A percentile compares a stretch with the other conserved stretches of the same genome.
Conservation (phyloP, 805 yeast genomes). For the Yarrowia sp. region DNA sequence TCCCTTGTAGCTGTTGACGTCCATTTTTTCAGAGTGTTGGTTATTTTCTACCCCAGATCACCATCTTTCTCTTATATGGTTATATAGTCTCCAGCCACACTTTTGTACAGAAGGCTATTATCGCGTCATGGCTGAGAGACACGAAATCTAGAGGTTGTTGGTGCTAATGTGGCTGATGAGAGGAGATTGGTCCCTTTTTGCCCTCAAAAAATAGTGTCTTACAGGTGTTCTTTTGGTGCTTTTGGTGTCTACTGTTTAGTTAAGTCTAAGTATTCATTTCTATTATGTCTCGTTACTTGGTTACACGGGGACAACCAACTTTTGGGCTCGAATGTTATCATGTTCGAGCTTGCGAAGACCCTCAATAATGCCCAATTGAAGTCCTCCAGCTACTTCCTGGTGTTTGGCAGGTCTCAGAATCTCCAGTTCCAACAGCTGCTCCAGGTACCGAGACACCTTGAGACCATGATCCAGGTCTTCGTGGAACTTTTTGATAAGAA, state of each 20-base stretch:
- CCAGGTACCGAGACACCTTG: constrained; percentile 9
- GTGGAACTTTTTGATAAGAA: constrained; percentile 36
- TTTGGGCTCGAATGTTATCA: constrained; percentile 15
- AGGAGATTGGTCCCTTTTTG: neutral
- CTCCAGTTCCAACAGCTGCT: constrained; percentile 8
- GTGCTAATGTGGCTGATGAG: neutral
- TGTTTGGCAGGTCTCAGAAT: constrained; percentile 12
- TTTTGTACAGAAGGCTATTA: constrained; percentile 2
- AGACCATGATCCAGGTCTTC: constrained; percentile 32
- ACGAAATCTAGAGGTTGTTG: neutral
- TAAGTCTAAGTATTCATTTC: neutral
- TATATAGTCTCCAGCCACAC: constrained; percentile 24
- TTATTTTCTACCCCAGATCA: neutral
- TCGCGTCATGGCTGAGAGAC: constrained; percentile 21
- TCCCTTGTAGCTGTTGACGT: constrained; percentile 28
- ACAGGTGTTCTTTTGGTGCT: no score
- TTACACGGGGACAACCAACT: constrained; percentile 25
- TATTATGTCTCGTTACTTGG: neutral
- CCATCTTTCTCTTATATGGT: neutral
- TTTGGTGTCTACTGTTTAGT: no score
- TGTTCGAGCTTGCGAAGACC: constrained; percentile 23
- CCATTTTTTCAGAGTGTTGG: constrained; percentile 8
- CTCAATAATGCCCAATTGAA: constrained; percentile 14
- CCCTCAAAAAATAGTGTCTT: no score
- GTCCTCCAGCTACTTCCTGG: constrained; percentile 16